Evolutionary conservation across 1,284 basidiomycete species (phyloP).

Genomic region (Somion occarium): DNA sequence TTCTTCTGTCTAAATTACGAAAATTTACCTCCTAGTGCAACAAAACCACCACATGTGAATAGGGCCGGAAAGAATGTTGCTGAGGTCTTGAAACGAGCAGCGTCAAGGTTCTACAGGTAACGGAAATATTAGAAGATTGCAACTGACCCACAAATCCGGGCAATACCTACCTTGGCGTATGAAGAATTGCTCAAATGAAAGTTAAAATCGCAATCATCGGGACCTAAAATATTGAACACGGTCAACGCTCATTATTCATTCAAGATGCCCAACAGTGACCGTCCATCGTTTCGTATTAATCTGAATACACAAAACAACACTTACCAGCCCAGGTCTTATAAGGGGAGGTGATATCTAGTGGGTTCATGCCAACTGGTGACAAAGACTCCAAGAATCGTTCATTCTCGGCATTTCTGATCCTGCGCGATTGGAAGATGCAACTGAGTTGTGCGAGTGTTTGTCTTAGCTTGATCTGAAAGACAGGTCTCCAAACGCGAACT

Average conservation of each 20-base stretch:
- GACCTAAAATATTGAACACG: background rate
- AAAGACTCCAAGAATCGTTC: background rate
- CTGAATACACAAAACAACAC: too few relatives aligned
- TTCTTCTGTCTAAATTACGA: background rate
- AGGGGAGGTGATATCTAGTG: slow-evolving; percentile 38
- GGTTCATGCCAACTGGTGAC: slow-evolving; percentile 52
- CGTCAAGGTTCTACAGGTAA: slow-evolving; percentile 43
- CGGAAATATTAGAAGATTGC: too few relatives aligned
- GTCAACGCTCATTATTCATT: background rate
- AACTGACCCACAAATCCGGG: too few relatives aligned
- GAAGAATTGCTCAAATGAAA: background rate
- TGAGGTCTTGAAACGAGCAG: slow-evolving; percentile 41
- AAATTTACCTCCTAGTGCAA: slow-evolving; percentile 54
- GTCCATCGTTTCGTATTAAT: too few relatives aligned
- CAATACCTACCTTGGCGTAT: slow-evolving; percentile 26
- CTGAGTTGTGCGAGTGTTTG: background rate
- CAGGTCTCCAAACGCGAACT: background rate
- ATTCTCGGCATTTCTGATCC: background rate
- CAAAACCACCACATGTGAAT: slow-evolving; percentile 61
- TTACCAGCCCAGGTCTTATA: slow-evolving; percentile 43
- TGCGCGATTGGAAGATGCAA: background rate
- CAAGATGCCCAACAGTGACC: background rate
- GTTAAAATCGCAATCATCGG: background rate
- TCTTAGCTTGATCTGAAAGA: background rate
- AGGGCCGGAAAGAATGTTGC: slow-evolving; percentile 55